phyloP scores from a whole-genome alignment of 768 basidiomycete species.

The Dentipellis fragilis region DNA sequence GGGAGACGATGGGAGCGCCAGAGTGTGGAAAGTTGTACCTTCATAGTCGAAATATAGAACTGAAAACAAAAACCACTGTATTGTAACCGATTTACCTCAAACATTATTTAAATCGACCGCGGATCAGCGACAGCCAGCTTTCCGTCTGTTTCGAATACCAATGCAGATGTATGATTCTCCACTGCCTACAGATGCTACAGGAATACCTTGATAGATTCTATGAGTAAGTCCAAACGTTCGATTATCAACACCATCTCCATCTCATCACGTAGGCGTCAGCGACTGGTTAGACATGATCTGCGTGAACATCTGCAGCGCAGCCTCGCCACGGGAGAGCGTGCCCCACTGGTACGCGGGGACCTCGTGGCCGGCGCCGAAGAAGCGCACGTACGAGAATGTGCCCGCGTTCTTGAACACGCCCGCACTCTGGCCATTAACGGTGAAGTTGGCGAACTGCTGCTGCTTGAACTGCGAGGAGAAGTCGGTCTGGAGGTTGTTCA shows the following conservation, averaged over 20 bases:
- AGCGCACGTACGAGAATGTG: slow-evolving; percentile 43
- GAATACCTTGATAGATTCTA: too few species aligned
- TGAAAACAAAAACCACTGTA: not conserved
- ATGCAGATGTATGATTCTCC: too few species aligned
- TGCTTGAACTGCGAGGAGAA: slow-evolving; percentile 31
- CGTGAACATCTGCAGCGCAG: slow-evolving; percentile 23
- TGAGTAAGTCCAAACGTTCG: too few species aligned
- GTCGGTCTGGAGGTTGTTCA: slow-evolving; percentile 36
- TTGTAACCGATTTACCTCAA: not conserved
- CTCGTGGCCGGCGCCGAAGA: slow-evolving; percentile 31
- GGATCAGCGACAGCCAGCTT: not conserved
- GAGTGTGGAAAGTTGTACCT: slow-evolving; percentile 57
- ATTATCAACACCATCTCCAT: too few species aligned
- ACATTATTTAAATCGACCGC: not conserved
- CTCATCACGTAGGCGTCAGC: slow-evolving; percentile 16
- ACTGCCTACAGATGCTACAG: too few species aligned
- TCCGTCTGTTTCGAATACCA: too few species aligned
- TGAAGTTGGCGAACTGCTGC: slow-evolving; percentile 37
- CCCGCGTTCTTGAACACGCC: slow-evolving; percentile 53
- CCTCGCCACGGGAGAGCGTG: slow-evolving; percentile 14
- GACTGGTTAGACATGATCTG: slow-evolving; percentile 20
- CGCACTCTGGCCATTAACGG: slow-evolving; percentile 36
- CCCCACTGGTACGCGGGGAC: slow-evolving; percentile 21
- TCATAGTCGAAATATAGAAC: not conserved
- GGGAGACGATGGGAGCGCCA: slow-evolving; percentile 77